Percentiles rank a stretch among this genome's conserved stretches.
phyloP scores from a whole-genome alignment of 352 stramenopile species.

The Phytophthora pini region DNA sequence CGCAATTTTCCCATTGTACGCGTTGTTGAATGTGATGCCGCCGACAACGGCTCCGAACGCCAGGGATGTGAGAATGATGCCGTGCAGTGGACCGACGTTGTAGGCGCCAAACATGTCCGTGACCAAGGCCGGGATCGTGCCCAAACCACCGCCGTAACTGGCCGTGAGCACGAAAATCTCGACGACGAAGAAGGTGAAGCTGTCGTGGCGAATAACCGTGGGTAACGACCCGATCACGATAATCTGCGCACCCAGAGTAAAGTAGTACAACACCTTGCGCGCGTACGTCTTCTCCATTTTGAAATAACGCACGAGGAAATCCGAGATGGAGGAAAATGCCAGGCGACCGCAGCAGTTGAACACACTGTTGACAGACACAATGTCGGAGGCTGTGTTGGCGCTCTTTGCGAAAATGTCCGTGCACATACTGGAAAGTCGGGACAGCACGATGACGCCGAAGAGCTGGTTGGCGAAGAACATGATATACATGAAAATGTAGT shows the following conservation, averaged over 20 bases:
- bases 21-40: slow-evolving; percentile 69
- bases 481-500: slow-evolving; percentile 71
- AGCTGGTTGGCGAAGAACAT: slow-evolving; percentile 71
- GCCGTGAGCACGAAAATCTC: slow-evolving; percentile 73
- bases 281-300: slow-evolving; percentile 50
- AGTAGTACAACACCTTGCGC: slow-evolving; percentile 69
- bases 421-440: slow-evolving; percentile 59
- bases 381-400: slow-evolving; percentile 38
- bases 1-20: slow-evolving; percentile 48
- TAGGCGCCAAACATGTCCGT: slow-evolving; percentile 85
- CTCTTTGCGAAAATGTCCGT: slow-evolving; percentile 55
- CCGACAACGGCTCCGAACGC: slow-evolving; percentile 76
- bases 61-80: slow-evolving; percentile 73
- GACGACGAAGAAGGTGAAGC: slow-evolving; percentile 60
- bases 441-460: slow-evolving; percentile 69
- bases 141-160: slow-evolving; percentile 75
- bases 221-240: slow-evolving; percentile 68
- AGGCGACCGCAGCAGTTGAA: slow-evolving; percentile 64
- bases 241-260: slow-evolving; percentile 69
- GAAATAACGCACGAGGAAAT: slow-evolving; percentile 40
- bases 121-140: slow-evolving; percentile 75
- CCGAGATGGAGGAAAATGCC: slow-evolving; percentile 46
- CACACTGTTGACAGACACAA: slow-evolving; percentile 62
- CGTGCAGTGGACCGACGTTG: slow-evolving; percentile 68
- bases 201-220: slow-evolving; percentile 57